Evolutionary conservation across 2,329 filamentous ascomycete species (phyloP).

Genomic region (Talaromyces sp.): DNA sequence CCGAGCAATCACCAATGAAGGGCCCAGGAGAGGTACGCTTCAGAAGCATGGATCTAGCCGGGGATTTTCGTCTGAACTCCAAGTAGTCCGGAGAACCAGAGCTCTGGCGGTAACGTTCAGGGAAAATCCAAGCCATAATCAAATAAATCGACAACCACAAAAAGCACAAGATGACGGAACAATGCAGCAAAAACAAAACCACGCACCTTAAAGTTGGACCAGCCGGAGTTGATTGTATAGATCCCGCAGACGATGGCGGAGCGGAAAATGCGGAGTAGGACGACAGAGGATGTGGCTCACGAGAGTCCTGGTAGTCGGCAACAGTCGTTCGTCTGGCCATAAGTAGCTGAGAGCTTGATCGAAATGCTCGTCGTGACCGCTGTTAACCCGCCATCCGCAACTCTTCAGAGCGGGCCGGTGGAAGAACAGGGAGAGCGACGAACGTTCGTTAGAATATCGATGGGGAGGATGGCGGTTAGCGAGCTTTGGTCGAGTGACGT

Average conservation of each 20-base stretch:
- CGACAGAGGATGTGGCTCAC: constrained; percentile 38
- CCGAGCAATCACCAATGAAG: constrained; percentile 1
- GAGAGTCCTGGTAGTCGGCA: constrained; percentile 43
- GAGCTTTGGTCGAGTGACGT: constrained; percentile 7
- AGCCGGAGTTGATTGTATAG: constrained; percentile 24
- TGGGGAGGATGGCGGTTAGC: constrained; percentile 11
- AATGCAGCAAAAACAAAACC: not conserved
- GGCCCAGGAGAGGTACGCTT: constrained; percentile 2
- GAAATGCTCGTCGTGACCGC: constrained; percentile 33
- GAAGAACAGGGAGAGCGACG: constrained; percentile 23
- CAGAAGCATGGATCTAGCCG: constrained; percentile 2
- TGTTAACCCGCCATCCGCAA: constrained; percentile 45
- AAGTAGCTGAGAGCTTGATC: constrained; percentile 38
- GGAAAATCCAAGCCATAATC: not conserved
- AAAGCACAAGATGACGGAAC: not conserved
- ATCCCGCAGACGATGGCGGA: constrained; percentile 24
- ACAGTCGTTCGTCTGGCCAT: constrained; percentile 48
- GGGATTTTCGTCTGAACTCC: not conserved
- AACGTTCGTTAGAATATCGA: constrained; percentile 7
- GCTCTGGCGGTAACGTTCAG: not conserved
- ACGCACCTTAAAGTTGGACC: constrained; percentile 38
- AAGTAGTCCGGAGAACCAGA: not conserved
- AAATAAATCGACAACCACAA: not conserved
- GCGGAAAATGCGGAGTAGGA: constrained; percentile 32
- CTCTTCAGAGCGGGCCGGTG: constrained; percentile 24